A percentile compares a stretch with the other conserved stretches of the same genome.
Evolutionary conservation across 2,329 filamentous ascomycete species (phyloP).

Genomic region (Fusarium protoensiforme): DNA sequence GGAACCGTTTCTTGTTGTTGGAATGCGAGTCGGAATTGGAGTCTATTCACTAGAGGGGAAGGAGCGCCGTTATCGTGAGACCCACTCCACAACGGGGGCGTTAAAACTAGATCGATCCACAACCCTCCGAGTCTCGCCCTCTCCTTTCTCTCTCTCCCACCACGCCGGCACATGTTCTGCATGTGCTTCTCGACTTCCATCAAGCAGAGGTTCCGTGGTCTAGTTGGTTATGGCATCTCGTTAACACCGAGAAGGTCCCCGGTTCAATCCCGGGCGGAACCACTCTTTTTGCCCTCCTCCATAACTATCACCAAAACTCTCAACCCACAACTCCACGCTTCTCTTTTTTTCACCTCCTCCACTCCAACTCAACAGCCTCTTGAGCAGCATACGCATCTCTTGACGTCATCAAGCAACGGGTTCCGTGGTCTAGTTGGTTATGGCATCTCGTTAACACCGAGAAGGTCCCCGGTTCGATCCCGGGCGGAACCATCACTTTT

Average conservation of each 20-base stretch:
- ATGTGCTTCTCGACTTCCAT: not conserved
- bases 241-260: slow-evolving; percentile 44
- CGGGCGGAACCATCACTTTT: slow-evolving; percentile 38
- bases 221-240: slow-evolving; percentile 44
- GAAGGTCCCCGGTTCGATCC: slow-evolving; percentile 43
- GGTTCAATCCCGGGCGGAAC: slow-evolving; percentile 43
- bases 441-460: slow-evolving; percentile 43
- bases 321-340: not conserved
- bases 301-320: not conserved
- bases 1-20: slow-evolving; percentile 19
- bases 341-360: not conserved
- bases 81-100: not conserved
- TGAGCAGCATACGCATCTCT: slow-evolving; percentile 3
- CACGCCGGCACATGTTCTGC: not conserved
- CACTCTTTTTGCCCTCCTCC: slow-evolving; percentile 13
- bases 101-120: not conserved
- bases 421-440: slow-evolving; percentile 44
- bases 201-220: slow-evolving; percentile 38
- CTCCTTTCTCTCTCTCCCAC: not conserved
- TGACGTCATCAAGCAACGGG: slow-evolving; percentile 4
- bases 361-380: not conserved
- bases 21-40: not conserved
- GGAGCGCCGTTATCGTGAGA: not conserved
- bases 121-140: not conserved
- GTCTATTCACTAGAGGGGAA: not conserved